Base-by-base conservation (phyloP, 352 stramenopile species). In the Phytophthora macrochlamydospora region DNA sequence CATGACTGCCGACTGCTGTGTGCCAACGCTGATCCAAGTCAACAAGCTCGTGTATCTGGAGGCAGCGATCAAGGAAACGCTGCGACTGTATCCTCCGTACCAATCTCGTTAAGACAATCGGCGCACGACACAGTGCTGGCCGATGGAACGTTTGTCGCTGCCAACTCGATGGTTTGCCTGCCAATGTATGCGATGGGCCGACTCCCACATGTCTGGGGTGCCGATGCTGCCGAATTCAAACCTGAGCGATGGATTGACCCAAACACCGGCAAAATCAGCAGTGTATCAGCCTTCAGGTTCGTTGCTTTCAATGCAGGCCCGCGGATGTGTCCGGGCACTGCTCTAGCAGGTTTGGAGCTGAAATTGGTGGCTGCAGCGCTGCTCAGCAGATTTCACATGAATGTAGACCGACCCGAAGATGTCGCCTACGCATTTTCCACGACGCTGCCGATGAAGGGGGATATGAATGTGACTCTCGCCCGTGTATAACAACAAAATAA, bases 51-150 rank as follows among this genome's bases (percentile, higher is more conserved):
- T 73, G 43, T 92, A 90, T 62, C 43, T 90, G n/a, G 65, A 80
- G 33, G 83, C 77, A 11, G 78, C 70, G 30, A 59, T 90, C 40
- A 73, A 71, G 24, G 83, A 92, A 55, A 86, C 64, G 7, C 56
- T 92, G 28, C 77, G 82, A 2, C 55, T 92, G 35, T 82, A 91
- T 56, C 86, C 3, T 69, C 76, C 18, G 76, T 89, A 6, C 77
- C 87, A 5, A 75, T 85, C 40, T 79, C 77, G 30, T 67, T 61
- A 8, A 83, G 80, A 7, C 65, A 78, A 7, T 66, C 73, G 0
- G 64, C 69, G 2, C 29, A 75, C 8, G 86, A 91, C 45, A 79
- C 85, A 2, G 59, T 81, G 7, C 35, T 89, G 18, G 80, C 65
- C 4, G 78, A 92, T 52, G 81, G 81, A 18, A 89, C 82, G 28